A percentile compares a stretch with the other conserved stretches of the same genome.
phyloP scores from a whole-genome alignment of 352 stramenopile genomes.

The Phytophthora sp. region DNA sequence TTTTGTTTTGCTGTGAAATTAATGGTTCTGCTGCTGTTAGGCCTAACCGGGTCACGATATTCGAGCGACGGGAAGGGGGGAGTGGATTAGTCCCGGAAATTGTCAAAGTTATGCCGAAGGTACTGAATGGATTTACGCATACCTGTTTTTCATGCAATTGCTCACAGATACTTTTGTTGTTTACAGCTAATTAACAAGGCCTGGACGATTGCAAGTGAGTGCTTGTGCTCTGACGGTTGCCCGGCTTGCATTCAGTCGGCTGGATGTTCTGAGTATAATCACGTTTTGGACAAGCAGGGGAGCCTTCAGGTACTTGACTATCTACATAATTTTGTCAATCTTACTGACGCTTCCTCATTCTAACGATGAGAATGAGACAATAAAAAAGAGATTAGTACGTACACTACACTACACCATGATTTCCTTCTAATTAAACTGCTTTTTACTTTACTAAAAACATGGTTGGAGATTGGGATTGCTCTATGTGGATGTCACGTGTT shows the following conservation, averaged over 20 bases:
- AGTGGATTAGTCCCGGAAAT: slow-evolving; percentile 88
- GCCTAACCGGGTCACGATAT: slow-evolving; percentile 88
- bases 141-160: not conserved
- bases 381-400: too few relatives aligned
- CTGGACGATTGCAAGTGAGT: slow-evolving; percentile 77
- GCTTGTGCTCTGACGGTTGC: slow-evolving; percentile 80
- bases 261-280: slow-evolving; percentile 91
- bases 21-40: slow-evolving; percentile 24
- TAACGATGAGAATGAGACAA: too few relatives aligned
- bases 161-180: not conserved
- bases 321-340: slow-evolving; percentile 36
- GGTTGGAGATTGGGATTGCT: too few relatives aligned
- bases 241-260: slow-evolving; percentile 88
- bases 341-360: too few relatives aligned
- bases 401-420: too few relatives aligned
- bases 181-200: slow-evolving; percentile 56
- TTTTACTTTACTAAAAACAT: too few relatives aligned
- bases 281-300: slow-evolving; percentile 85
- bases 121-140: slow-evolving; percentile 32
- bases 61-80: slow-evolving; percentile 87
- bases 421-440: too few relatives aligned
- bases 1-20: slow-evolving; percentile 1
- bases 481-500: too few relatives aligned
- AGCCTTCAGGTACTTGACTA: slow-evolving; percentile 74
- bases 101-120: slow-evolving; percentile 59